Evolutionary conservation across 345 rosid genomes (phyloP).

Genomic region (Firmiana major): DNA sequence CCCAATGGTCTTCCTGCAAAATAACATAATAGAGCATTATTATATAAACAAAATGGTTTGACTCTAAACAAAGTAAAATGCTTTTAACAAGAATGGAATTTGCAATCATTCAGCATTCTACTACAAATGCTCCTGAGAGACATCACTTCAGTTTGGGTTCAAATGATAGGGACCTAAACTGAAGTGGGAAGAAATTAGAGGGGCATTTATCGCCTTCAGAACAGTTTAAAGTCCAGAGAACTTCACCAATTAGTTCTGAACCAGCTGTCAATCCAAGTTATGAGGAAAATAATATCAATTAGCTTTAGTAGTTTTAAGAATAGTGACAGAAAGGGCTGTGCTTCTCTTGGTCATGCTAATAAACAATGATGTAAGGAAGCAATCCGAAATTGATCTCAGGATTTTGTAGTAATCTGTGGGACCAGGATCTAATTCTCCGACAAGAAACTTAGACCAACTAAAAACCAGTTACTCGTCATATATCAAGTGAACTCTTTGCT

Average conservation of each 20-base stretch:
- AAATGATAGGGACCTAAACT: not conserved
- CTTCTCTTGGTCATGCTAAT: not conserved
- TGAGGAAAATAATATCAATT: not conserved
- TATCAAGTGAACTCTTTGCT: not conserved
- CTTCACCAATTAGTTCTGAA: not conserved
- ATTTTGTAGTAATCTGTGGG: not conserved
- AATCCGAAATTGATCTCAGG: not conserved
- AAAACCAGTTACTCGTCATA: not conserved
- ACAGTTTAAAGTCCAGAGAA: not conserved
- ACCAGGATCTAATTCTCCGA: not conserved
- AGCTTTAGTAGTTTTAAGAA: not conserved
- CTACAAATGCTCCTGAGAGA: not conserved
- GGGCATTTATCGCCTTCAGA: not conserved
- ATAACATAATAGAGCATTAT: not conserved
- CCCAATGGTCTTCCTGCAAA: conserved; percentile 70
- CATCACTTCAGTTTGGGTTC: not conserved
- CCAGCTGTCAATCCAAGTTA: not conserved
- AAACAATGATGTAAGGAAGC: not conserved
- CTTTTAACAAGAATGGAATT: not conserved
- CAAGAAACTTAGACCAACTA: not conserved
- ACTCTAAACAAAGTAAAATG: not conserved
- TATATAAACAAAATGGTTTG: not conserved
- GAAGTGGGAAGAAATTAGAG: not conserved
- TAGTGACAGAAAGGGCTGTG: not conserved
- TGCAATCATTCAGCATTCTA: not conserved